Percentiles rank a stretch among this genome's conserved stretches.
These are phyloP conservation scores for Ensete glaucum DNA, from an alignment of 176 grass and related monocot species.

Conservation along the genomic window DNA sequence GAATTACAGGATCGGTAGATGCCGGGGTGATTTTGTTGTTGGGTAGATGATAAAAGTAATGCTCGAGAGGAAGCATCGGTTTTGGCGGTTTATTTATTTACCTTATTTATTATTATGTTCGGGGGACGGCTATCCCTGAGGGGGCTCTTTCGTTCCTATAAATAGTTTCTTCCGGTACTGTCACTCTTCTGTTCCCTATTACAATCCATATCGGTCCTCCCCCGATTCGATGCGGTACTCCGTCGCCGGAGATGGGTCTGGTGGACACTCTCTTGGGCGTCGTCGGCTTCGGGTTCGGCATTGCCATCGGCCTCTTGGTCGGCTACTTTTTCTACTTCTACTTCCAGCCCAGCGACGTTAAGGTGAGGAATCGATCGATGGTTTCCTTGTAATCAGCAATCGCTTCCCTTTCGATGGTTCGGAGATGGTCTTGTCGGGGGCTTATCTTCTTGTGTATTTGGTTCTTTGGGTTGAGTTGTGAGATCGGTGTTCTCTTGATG, in stretches of 20 bases:
- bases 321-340: slow-evolving; percentile 41
- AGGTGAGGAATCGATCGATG: background rate
- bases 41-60: too few relatives aligned
- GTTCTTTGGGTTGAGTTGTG: background rate
- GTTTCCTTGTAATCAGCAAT: too few relatives aligned
- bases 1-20: too few relatives aligned
- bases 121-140: background rate
- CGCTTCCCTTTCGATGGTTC: background rate
- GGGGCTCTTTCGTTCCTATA: background rate
- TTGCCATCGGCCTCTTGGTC: slow-evolving; percentile 25
- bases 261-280: slow-evolving; percentile 29
- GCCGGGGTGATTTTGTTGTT: too few relatives aligned
- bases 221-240: slow-evolving; percentile 17
- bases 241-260: slow-evolving; percentile 25
- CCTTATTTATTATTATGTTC: background rate
- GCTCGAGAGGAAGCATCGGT: too few relatives aligned
- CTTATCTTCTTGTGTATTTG: too few relatives aligned
- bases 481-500: background rate
- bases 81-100: too few relatives aligned
- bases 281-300: slow-evolving; percentile 34
- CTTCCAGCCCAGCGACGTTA: slow-evolving; percentile 29
- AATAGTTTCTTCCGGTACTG: background rate
- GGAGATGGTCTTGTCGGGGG: background rate
- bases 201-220: background rate
- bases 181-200: background rate